Evolutionary conservation across 1,284 basidiomycete genomes (phyloP), one percentile per base, ranked within the genome.

Genomic region (Rhodotorula glutinis): DNA sequence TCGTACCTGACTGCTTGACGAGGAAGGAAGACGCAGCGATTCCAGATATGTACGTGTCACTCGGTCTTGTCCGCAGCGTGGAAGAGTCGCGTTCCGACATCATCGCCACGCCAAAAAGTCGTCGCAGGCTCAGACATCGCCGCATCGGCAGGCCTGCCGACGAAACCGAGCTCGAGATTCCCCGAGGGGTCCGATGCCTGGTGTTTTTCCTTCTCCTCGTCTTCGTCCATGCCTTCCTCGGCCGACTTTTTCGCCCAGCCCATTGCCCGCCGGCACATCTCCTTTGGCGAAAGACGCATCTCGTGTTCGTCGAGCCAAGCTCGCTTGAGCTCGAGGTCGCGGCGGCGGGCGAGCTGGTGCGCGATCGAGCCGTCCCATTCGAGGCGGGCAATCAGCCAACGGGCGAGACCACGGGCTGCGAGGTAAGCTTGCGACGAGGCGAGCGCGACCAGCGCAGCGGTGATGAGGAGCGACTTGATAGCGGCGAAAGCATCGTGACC

Each of bases 391-490:
- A 92, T 84, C n/a, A 85, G 68, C 25, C 80, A 81, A 9, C 87
- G 83, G 55, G 63, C 59, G 8, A 29, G 23, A 1, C 41, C 57
- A 43, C 69, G 57, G 5, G 89, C 76, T 41, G 91, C 71, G 68
- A 92, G 81, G 79, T 87, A 92, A n/a, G 83, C 87, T 78, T 95
- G 92, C 51, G 86, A 88, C 19, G 91, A 87, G 4, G 85, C 82
- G 53, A 95, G 82, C 1, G 91, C 88, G 49, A 92, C 82, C 43
- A 93, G 80, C 29, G 88, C 79, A 30, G 91, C 87, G 25, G 85
- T 86, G 60, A 86, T 74, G 19, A 93, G 63, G 25, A 65, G 64
- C 2, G 60, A 41, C 43, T 60, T 60, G 65, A 76, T 62, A 10
- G 63, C 44, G 25, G 54, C 19, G 52, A 73, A 33, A 11, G 58